A percentile compares a stretch with the other conserved stretches of the same genome.
Evolutionary conservation across 495 filamentous ascomycete species (phyloP).

Genomic region (Trichoderma parareesei): DNA sequence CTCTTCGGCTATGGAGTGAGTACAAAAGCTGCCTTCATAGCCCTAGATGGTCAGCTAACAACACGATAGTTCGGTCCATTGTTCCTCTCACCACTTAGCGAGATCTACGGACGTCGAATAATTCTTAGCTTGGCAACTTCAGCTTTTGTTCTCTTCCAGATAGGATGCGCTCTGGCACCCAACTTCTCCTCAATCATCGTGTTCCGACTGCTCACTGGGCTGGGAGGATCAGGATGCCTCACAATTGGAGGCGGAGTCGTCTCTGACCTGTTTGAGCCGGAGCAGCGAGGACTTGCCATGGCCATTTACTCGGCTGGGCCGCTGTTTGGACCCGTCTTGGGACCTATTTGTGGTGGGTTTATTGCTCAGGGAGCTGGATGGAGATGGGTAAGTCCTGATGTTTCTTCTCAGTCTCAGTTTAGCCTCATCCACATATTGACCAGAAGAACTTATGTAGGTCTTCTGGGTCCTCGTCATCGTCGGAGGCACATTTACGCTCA

Average conservation of each 20-base stretch:
- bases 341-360: conserved; percentile 44
- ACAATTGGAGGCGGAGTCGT: conserved; percentile 49
- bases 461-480: conserved; percentile 53
- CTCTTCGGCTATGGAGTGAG: conserved; percentile 33
- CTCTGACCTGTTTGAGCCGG: conserved; percentile 46
- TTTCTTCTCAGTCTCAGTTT: conserved; percentile 47
- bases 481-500: conserved; percentile 28
- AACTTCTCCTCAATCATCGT: conserved; percentile 50
- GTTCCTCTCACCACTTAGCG: conserved; percentile 60
- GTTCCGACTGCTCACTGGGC: conserved; percentile 57
- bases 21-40: not conserved
- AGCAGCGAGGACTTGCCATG: conserved; percentile 50
- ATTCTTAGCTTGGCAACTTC: conserved; percentile 55
- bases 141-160: conserved; percentile 62
- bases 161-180: conserved; percentile 59
- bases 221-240: conserved; percentile 48
- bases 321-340: conserved; percentile 35
- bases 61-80: conserved; percentile 25
- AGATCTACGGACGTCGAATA: conserved; percentile 62
- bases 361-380: conserved; percentile 32
- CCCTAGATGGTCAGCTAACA: not conserved
- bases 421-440: conserved; percentile 45
- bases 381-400: conserved; percentile 32
- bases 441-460: conserved; percentile 36
- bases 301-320: conserved; percentile 41